Evolutionary conservation across 2,329 filamentous ascomycete species (phyloP).

Genomic region (Thelonectria olida): DNA sequence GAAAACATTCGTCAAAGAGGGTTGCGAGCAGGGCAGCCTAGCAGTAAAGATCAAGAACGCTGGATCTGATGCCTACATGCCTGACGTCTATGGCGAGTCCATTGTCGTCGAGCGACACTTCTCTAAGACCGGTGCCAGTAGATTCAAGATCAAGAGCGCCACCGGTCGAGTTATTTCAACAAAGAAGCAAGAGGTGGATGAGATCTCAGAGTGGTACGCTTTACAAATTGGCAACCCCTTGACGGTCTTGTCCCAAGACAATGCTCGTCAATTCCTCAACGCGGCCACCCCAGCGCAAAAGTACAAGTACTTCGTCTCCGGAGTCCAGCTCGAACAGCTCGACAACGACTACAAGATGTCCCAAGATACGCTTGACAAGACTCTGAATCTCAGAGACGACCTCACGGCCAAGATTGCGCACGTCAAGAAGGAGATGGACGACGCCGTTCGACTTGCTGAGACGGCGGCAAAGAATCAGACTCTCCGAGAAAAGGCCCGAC

Average conservation of each 20-base stretch:
- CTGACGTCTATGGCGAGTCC: conserved; percentile 81
- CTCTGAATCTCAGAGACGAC: conserved; percentile 48
- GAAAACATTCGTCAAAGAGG: conserved; percentile 91
- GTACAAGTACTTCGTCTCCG: conserved; percentile 96
- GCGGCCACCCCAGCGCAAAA: conserved; percentile 84
- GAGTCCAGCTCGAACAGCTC: conserved; percentile 91
- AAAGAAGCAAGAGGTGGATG: conserved; percentile 87
- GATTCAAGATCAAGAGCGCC: conserved; percentile 86
- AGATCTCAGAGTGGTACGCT: conserved; percentile 92
- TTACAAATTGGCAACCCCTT: conserved; percentile 97
- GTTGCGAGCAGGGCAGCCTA: conserved; percentile 78
- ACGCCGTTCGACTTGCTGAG: conserved; percentile 71
- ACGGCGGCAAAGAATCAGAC: conserved; percentile 72
- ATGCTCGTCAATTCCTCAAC: conserved; percentile 92
- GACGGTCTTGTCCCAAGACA: conserved; percentile 94
- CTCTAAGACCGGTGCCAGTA: conserved; percentile 75
- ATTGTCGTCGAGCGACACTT: conserved; percentile 95
- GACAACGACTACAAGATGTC: conserved; percentile 91
- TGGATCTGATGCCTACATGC: conserved; percentile 84
- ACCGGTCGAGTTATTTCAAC: conserved; percentile 77
- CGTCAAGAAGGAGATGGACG: conserved; percentile 58
- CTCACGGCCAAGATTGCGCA: conserved; percentile 44
- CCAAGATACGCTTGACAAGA: conserved; percentile 79
- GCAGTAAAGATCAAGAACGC: conserved; percentile 91
- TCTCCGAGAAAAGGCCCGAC: conserved; percentile 68